Base-by-base conservation (phyloP, 768 basidiomycete genomes). In the Panus rudis region DNA sequence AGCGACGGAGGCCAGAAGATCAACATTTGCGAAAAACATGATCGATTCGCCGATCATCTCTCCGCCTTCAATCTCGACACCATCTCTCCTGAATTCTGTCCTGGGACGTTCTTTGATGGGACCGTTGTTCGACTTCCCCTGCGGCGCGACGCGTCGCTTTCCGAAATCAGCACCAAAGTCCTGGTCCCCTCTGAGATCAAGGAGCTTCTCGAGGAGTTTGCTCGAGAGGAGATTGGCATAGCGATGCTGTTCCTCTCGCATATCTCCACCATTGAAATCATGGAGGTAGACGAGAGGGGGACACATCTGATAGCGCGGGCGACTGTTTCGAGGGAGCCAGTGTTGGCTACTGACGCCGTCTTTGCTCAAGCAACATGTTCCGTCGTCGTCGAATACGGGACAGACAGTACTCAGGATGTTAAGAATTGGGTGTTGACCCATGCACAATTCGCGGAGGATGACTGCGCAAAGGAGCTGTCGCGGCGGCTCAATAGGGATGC, bases 61-160 rank as follows among this genome's bases (percentile, higher is more conserved):
- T 26, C 56, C 0, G 53, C 61, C 1, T 69, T 71, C 33, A 17
- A 35, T 17, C 16, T 35, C n/a, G 33, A 17, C 21, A 21, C 30
- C 41, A 1, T 21, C 31, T 16, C 51, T 55, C 21, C 64, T 66
- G 43, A 38, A 54, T 4, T 41, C 54, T 10, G 30, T 43, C 42
- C 38, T 32, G 44, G 3, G 38, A 31, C 21, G 33, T 49, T 4
- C 67, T 72, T 49, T 3, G 25, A 19, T 16, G 72, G 73, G 0
- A 66, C 75, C 2, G 52, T 71, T 34, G 66, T 76, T 32, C 65
- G 76, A 2, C 66, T 76, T n/a, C 74, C 76, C 0, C 54, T 78
- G 11, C 64, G 76, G 13, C 55, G 54, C 6, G 40, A 45, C 0
- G 39, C 26, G 6, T 39, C 52, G 2, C 52, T 51, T 6, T 68